phyloP scores from a whole-genome alignment of 2,329 filamentous ascomycete species.

The Ascochyta koolunga region DNA sequence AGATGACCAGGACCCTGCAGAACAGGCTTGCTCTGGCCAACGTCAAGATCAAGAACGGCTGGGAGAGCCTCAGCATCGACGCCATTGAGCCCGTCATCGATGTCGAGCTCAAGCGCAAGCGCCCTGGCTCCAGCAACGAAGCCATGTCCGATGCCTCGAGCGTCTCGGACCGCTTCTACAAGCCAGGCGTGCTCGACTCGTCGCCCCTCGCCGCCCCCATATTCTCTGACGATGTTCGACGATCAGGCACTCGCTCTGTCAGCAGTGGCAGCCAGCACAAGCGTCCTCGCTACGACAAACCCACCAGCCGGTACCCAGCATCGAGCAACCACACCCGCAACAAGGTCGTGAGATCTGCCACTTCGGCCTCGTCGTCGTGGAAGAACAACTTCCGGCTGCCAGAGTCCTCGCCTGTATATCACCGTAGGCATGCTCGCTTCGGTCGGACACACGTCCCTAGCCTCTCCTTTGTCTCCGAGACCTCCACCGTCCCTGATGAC shows the following conservation, averaged over 20 bases:
- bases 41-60: conserved; percentile 96
- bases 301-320: conserved; percentile 36
- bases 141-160: conserved; percentile 85
- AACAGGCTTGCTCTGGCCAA: conserved; percentile 93
- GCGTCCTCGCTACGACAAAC: conserved; percentile 38
- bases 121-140: conserved; percentile 70
- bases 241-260: conserved; percentile 60
- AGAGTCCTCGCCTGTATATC: conserved; percentile 86
- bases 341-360: conserved; percentile 64
- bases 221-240: conserved; percentile 80
- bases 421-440: conserved; percentile 75
- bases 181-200: conserved; percentile 73
- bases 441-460: conserved; percentile 71
- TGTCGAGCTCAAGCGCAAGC: conserved; percentile 76
- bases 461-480: conserved; percentile 78
- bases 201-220: conserved; percentile 82
- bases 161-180: conserved; percentile 77
- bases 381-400: conserved; percentile 77
- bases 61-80: conserved; percentile 87
- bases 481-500: conserved; percentile 70
- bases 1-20: conserved; percentile 94
- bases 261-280: conserved; percentile 57
- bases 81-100: conserved; percentile 84
- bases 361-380: conserved; percentile 68
- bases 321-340: conserved; percentile 70